These are phyloP conservation scores for Magnaporthiopsis rhizophila DNA, from an alignment of 2,329 filamentous ascomycete species.

Conservation along the genomic window DNA sequence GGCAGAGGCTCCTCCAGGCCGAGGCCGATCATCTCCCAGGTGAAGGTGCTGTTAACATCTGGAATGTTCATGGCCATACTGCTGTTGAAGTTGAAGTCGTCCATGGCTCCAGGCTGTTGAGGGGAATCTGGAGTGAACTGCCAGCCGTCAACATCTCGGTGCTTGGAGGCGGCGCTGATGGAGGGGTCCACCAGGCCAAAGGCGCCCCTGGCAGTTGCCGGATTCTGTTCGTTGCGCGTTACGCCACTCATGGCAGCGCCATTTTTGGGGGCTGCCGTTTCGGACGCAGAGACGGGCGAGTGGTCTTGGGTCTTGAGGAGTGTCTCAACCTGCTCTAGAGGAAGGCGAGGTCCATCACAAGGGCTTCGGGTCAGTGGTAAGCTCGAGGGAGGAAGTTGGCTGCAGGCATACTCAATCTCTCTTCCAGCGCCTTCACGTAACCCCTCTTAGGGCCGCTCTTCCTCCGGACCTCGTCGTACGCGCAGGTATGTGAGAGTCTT, in stretches of 20 bases:
- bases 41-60: conserved; percentile 49
- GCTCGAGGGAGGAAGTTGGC: neutral
- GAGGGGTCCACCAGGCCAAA: conserved; percentile 31
- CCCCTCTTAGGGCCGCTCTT: conserved; percentile 93
- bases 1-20: conserved; percentile 53
- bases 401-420: conserved; percentile 66
- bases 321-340: conserved; percentile 81
- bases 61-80: conserved; percentile 42
- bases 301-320: conserved; percentile 73
- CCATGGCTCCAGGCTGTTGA: conserved; percentile 33
- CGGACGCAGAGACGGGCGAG: conserved; percentile 17
- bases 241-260: conserved; percentile 21
- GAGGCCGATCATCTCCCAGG: conserved; percentile 68
- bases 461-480: conserved; percentile 85
- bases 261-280: neutral
- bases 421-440: conserved; percentile 90
- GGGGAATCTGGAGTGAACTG: conserved; percentile 47
- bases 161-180: conserved; percentile 33
- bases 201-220: conserved; percentile 16
- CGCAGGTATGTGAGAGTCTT: conserved; percentile 76
- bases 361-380: neutral
- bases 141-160: conserved; percentile 47
- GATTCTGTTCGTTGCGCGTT: conserved; percentile 24
- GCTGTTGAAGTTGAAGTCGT: conserved; percentile 51
- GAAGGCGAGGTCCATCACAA: neutral